Conservation (phyloP, 352 stramenopile genomes). For the Globisporangium lucens region DNA sequence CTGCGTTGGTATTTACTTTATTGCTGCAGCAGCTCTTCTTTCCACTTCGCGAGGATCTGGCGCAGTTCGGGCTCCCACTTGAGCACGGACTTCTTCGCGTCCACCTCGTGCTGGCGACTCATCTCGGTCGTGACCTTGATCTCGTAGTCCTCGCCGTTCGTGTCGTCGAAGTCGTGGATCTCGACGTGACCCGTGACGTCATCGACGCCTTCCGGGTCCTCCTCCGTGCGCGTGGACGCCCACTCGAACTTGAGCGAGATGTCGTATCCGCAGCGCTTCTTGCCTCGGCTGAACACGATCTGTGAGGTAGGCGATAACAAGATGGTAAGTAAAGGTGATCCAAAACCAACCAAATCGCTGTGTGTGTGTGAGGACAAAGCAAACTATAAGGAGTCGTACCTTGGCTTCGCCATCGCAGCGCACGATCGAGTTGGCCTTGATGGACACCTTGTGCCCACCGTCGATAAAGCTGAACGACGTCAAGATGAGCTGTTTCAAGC, state of each 20-base stretch:
- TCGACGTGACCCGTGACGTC: conserved; percentile 67
- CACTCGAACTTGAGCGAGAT: conserved; percentile 83
- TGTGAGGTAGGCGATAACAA: conserved; percentile 15
- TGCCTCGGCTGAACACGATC: conserved; percentile 78
- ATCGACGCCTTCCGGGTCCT: conserved; percentile 37
- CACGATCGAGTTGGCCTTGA: conserved; percentile 64
- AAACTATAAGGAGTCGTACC: conserved; percentile 26
- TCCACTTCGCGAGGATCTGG: conserved; percentile 68
- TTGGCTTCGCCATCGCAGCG: conserved; percentile 78
- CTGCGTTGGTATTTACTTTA: conserved; percentile 24
- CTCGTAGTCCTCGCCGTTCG: conserved; percentile 76
- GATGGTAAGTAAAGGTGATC: not conserved
- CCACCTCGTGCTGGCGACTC: conserved; percentile 40
- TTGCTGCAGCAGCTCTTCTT: conserved; percentile 75
- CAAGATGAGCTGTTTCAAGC: conserved; percentile 69
- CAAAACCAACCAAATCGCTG: not conserved
- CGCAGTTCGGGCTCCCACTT: conserved; percentile 61
- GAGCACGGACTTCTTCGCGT: conserved; percentile 58
- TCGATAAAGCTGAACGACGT: conserved; percentile 57
- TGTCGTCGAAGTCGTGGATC: conserved; percentile 86
- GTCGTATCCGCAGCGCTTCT: conserved; percentile 85
- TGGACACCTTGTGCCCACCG: conserved; percentile 35
- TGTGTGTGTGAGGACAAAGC: not conserved
- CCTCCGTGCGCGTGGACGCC: conserved; percentile 32
- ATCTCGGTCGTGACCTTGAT: conserved; percentile 52